Conservation (phyloP, 192 early-diverging fungal genomes). For the Umbelopsis isabellina region DNA sequence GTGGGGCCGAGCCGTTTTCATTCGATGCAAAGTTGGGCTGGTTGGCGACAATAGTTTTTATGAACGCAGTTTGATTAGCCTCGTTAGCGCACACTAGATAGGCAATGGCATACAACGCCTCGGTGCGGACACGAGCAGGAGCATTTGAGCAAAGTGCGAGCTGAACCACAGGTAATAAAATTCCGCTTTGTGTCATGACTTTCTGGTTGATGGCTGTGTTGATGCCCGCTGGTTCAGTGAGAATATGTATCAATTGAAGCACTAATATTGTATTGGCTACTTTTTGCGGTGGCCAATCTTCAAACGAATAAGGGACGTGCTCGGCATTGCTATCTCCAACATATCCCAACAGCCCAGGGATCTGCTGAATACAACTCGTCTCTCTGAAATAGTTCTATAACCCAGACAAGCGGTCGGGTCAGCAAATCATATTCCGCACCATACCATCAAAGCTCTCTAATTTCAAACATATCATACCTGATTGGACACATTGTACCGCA, state of each 20-base stretch:
- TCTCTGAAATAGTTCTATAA: slow-evolving; percentile 93
- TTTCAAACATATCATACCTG: slow-evolving; percentile 61
- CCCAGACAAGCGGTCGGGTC: background rate
- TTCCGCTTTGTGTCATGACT: slow-evolving; percentile 82
- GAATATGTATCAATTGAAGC: slow-evolving; percentile 85
- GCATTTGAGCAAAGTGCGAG: slow-evolving; percentile 75
- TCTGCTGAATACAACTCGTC: slow-evolving; percentile 88
- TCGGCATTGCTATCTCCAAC: slow-evolving; percentile 44
- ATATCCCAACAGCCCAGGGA: slow-evolving; percentile 76
- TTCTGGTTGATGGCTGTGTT: slow-evolving; percentile 91
- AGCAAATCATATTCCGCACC: background rate
- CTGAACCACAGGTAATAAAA: slow-evolving; percentile 81
- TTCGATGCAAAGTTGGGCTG: slow-evolving; percentile 38
- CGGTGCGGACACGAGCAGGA: slow-evolving; percentile 75
- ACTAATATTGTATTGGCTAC: slow-evolving; percentile 86
- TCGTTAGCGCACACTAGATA: slow-evolving; percentile 80
- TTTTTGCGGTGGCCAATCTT: slow-evolving; percentile 84
- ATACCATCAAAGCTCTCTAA: background rate
- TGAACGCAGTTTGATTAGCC: slow-evolving; percentile 78
- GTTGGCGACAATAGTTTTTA: slow-evolving; percentile 69
- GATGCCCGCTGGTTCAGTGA: slow-evolving; percentile 86
- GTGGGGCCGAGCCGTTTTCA: slow-evolving; percentile 33
- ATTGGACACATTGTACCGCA: slow-evolving; percentile 97
- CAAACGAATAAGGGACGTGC: slow-evolving; percentile 45
- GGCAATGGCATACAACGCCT: slow-evolving; percentile 85